A percentile compares a stretch with the other conserved stretches of the same genome.
Evolutionary conservation across 345 rosid genomes (phyloP).

Genomic region (Cochlearia excelsa): DNA sequence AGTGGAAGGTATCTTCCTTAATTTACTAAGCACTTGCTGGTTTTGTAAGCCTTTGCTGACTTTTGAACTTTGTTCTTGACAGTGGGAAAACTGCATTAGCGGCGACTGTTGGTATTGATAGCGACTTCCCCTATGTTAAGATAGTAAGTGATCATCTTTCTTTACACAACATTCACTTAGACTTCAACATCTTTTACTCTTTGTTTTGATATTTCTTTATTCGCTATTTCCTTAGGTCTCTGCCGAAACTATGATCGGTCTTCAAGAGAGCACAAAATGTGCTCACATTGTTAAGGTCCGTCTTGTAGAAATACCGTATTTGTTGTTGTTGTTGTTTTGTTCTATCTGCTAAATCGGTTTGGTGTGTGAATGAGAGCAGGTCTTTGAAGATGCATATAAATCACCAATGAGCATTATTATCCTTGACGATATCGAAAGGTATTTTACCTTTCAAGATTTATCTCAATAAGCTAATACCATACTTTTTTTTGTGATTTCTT

Average conservation of each 20-base stretch:
- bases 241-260: constrained; percentile 77
- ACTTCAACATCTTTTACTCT: not conserved
- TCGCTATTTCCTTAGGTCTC: constrained; percentile 52
- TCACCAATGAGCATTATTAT: constrained; percentile 92
- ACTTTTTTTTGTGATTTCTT: not conserved
- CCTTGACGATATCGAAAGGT: constrained; percentile 99
- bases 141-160: constrained; percentile 50
- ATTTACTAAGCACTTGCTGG: not conserved
- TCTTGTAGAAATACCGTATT: constrained; percentile 6
- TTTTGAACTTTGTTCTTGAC: constrained; percentile 22
- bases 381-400: constrained; percentile 97
- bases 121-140: constrained; percentile 90
- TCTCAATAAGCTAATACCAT: not conserved
- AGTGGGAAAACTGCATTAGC: constrained; percentile 94
- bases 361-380: constrained; percentile 43
- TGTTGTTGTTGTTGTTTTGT: not conserved
- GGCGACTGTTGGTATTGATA: constrained; percentile 80
- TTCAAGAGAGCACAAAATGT: constrained; percentile 86
- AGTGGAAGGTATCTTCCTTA: constrained; percentile 64
- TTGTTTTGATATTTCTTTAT: not conserved
- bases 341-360: constrained; percentile 8
- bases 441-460: constrained; percentile 11
- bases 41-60: constrained; percentile 7
- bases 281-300: constrained; percentile 80
- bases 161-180: not conserved